Conservation (phyloP, 2,329 filamentous ascomycete genomes). For the Alternaria infectoria region DNA sequence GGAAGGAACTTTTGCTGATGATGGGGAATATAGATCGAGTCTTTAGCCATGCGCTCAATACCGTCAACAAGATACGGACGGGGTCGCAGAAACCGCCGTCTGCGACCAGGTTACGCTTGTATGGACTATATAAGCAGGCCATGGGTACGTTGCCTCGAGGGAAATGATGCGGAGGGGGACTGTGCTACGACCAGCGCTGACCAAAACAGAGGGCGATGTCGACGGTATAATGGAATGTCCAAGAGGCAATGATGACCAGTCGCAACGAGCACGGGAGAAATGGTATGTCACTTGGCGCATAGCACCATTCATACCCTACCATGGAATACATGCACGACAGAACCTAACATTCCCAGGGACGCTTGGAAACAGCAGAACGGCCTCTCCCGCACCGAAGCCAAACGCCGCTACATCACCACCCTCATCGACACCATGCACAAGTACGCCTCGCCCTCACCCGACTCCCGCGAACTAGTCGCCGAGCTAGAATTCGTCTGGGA, state of each 20-base stretch:
- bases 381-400: constrained; percentile 86
- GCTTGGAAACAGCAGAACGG: constrained; percentile 91
- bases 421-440: constrained; percentile 96
- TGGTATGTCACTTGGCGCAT: constrained; percentile 67
- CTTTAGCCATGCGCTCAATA: constrained; percentile 98
- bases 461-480: constrained; percentile 83
- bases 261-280: constrained; percentile 66
- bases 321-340: not conserved
- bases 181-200: constrained; percentile 15
- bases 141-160: constrained; percentile 65
- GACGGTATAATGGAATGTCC: constrained; percentile 92
- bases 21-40: constrained; percentile 74
- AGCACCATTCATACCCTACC: constrained; percentile 13
- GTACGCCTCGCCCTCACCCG: constrained; percentile 84
- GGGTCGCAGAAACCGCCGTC: constrained; percentile 88
- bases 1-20: constrained; percentile 1
- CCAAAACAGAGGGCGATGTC: constrained; percentile 79
- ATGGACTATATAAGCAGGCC: constrained; percentile 98
- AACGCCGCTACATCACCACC: constrained; percentile 90
- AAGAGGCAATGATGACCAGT: constrained; percentile 56
- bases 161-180: not conserved
- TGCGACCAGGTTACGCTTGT: constrained; percentile 83
- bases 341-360: constrained; percentile 63
- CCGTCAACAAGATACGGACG: constrained; percentile 96
- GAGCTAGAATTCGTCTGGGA: constrained; percentile 99